Evolutionary conservation across 2,329 filamentous ascomycete species (phyloP).

Genomic region (Phialocephala subalpina): DNA sequence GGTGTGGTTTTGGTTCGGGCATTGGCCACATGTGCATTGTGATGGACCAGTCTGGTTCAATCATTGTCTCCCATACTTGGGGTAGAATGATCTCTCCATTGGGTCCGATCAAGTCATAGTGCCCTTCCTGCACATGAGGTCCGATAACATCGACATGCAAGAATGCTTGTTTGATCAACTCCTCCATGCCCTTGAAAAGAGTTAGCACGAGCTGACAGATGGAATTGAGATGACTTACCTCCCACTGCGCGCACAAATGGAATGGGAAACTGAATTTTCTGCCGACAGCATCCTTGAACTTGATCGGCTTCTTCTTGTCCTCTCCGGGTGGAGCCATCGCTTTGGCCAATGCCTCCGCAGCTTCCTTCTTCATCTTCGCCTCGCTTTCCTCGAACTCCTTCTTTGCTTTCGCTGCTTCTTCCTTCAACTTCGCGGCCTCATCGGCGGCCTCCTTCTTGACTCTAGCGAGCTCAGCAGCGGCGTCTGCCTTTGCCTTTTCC

Average conservation of each 20-base stretch:
- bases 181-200: conserved; percentile 77
- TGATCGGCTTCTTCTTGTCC: conserved; percentile 70
- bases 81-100: conserved; percentile 85
- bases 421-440: conserved; percentile 48
- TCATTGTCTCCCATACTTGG: conserved; percentile 80
- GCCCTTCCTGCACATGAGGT: conserved; percentile 77
- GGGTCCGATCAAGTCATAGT: conserved; percentile 82
- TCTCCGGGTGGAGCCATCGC: conserved; percentile 43
- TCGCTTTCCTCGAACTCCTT: conserved; percentile 58
- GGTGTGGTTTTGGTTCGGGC: conserved; percentile 49
- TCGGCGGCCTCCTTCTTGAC: conserved; percentile 40
- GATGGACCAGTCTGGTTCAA: conserved; percentile 79
- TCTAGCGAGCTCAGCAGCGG: conserved; percentile 35
- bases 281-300: conserved; percentile 90
- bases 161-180: conserved; percentile 86
- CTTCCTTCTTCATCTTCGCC: conserved; percentile 54
- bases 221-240: conserved; percentile 59
- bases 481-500: conserved; percentile 31
- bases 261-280: conserved; percentile 94
- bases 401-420: conserved; percentile 52
- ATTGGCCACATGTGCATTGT: conserved; percentile 74
- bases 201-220: conserved; percentile 38
- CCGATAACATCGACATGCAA: conserved; percentile 79
- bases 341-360: conserved; percentile 57
- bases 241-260: conserved; percentile 84